These are phyloP conservation scores for Penicillium verrucosum DNA, from an alignment of 2,329 filamentous ascomycete genomes.

Conservation along the genomic window DNA sequence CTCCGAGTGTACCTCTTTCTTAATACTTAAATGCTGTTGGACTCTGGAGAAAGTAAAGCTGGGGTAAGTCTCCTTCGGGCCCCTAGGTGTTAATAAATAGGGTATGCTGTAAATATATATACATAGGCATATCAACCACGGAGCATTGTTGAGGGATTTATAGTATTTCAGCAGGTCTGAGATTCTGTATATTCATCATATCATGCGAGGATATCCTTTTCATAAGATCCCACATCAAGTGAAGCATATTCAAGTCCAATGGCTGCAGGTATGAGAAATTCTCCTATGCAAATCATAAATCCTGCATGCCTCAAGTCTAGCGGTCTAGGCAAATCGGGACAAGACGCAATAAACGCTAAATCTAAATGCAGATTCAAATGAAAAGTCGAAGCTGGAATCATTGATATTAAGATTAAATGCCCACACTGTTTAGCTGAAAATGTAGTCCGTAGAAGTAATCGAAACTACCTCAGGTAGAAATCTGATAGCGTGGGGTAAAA, in stretches of 20 bases:
- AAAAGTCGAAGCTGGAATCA: neutral
- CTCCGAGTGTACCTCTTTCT: no score
- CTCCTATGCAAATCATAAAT: neutral
- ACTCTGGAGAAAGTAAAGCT: no score
- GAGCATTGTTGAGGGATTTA: no score
- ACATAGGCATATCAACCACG: no score
- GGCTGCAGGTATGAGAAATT: neutral
- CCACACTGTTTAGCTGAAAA: neutral
- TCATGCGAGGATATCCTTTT: no score
- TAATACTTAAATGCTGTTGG: no score
- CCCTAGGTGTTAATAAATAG: no score
- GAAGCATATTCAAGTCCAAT: neutral
- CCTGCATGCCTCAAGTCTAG: constrained; percentile 2
- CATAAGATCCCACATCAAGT: neutral
- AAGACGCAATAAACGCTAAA: neutral
- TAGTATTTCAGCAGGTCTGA: no score
- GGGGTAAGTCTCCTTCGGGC: no score
- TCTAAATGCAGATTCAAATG: neutral
- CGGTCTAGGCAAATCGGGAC: neutral
- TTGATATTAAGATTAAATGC: neutral
- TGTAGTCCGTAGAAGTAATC: neutral
- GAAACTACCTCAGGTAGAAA: neutral
- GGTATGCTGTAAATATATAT: no score
- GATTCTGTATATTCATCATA: neutral
- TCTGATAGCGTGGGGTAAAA: constrained; percentile 7